Base-by-base conservation (phyloP, 345 rosid species). In the Gossypium stocksii region DNA sequence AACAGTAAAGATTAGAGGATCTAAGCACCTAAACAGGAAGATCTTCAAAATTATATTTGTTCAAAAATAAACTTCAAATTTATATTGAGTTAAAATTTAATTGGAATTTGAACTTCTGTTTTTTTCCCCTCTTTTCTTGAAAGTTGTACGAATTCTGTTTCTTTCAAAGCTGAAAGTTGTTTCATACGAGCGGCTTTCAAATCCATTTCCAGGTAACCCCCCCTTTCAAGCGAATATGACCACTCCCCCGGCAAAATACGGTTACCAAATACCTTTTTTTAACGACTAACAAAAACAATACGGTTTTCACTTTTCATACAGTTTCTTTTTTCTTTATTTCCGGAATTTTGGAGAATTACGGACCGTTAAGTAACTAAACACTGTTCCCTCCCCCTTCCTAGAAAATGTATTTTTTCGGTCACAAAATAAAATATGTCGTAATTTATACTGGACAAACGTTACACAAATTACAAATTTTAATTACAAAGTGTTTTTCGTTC, bases 131-230 rank as follows among this genome's bases (percentile, higher is more conserved):
- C 14, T 54, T 72, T 51, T 16, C 34, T 23, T 15, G 51, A 23
- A 17, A 34, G 14, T 2, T 49, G 67, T 63, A n/a, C 14, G 12
- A 45, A 14, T 44, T 23, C 46, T 57, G 60, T 25, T 74, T 74
- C 72, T 73, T 65, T 25, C 22, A 72, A 80, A 68, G 69, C 38
- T 57, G 34, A 61, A 48, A 72, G 72, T 41, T 27, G 1, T 68
- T 66, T 58, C 57, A 51, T 54, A 78, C 27, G 63, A 58, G 82
- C 74, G 77, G 76, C 74, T 77, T 77, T 84, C 78, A 81, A 81
- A 76, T 84, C 86, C 84, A 78, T 3, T 48, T 49, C 72, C 72
- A 68, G 57, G 9, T 67, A 9, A 66, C 53, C 3, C 41, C 22
- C 20, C 12, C 12, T 48, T 48, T 16, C 14, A 68, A 11, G 17